These are phyloP conservation scores for Aaosphaeria pasadenensis DNA, from an alignment of 2,329 filamentous ascomycete genomes.

Conservation along the genomic window DNA sequence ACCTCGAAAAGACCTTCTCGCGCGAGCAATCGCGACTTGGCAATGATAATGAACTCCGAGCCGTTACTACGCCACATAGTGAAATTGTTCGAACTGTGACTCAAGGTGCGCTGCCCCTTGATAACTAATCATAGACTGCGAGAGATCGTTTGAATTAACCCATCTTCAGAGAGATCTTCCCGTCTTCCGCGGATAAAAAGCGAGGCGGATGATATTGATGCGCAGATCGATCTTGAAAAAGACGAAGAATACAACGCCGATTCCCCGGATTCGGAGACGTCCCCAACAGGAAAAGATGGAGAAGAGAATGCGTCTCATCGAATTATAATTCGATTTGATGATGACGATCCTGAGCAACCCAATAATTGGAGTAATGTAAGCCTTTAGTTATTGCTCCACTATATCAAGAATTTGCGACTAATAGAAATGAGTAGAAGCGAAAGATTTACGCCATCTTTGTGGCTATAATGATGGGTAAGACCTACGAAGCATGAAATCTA, in stretches of 20 bases:
- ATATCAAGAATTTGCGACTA: background rate
- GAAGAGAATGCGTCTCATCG: conserved; percentile 6
- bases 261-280: conserved; percentile 8
- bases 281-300: conserved; percentile 10
- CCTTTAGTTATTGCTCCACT: background rate
- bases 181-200: conserved; percentile 12
- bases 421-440: conserved; percentile 42
- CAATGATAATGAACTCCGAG: conserved; percentile 18
- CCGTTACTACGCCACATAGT: conserved; percentile 22
- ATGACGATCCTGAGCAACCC: conserved; percentile 40
- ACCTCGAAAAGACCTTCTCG: conserved; percentile 34
- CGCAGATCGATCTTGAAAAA: conserved; percentile 19
- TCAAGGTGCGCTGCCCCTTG: conserved; percentile 9
- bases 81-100: conserved; percentile 24
- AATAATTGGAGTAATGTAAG: conserved; percentile 41
- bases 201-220: conserved; percentile 21
- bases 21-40: conserved; percentile 28
- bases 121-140: background rate
- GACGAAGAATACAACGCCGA: conserved; percentile 24
- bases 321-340: conserved; percentile 37
- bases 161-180: conserved; percentile 12
- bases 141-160: background rate
- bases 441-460: conserved; percentile 56
- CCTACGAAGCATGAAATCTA: conserved; percentile 1
- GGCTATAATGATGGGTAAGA: conserved; percentile 54